Conservation (phyloP, 2,329 filamentous ascomycete genomes). For the Tolypocladium nubicola region DNA sequence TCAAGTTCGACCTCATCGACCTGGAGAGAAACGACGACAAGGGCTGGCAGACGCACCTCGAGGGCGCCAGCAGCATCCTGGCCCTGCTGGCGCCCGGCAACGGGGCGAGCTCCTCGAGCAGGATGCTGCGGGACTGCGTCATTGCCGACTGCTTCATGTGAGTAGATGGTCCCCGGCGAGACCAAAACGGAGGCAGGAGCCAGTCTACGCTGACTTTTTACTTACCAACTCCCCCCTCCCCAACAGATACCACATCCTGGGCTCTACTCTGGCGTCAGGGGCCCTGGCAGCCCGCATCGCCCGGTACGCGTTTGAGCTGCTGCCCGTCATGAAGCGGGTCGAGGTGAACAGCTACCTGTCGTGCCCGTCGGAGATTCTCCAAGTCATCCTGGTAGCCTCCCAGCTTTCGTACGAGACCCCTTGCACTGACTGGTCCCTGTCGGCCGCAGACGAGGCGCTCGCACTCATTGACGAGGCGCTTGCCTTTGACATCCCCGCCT, state of each 20-base stretch:
- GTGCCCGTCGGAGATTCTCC: conserved; percentile 30
- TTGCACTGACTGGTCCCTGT: conserved; percentile 18
- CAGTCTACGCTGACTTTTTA: neutral
- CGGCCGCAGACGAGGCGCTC: conserved; percentile 24
- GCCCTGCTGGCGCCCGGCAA: conserved; percentile 21
- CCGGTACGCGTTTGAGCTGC: conserved; percentile 25
- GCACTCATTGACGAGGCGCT: conserved; percentile 29
- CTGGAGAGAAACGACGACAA: conserved; percentile 28
- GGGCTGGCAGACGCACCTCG: conserved; percentile 35
- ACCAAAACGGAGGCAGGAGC: neutral
- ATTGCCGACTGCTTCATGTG: conserved; percentile 38
- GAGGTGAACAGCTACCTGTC: conserved; percentile 32
- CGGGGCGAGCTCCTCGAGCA: conserved; percentile 16
- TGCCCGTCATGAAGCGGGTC: conserved; percentile 29
- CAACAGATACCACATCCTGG: conserved; percentile 29
- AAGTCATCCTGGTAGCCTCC: conserved; percentile 33
- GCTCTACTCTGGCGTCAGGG: conserved; percentile 25
- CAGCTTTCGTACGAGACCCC: conserved; percentile 28
- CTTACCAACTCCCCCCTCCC: neutral
- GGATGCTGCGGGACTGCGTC: conserved; percentile 31
- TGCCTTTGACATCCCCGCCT: conserved; percentile 29
- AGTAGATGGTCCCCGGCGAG: conserved; percentile 8
- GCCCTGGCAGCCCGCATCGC: conserved; percentile 27
- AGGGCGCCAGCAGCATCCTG: conserved; percentile 32
- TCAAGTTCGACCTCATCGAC: conserved; percentile 41